Percentiles rank a stretch among this genome's conserved stretches.
phyloP scores from a whole-genome alignment of 768 basidiomycete genomes.

The Lactifluus volemus region DNA sequence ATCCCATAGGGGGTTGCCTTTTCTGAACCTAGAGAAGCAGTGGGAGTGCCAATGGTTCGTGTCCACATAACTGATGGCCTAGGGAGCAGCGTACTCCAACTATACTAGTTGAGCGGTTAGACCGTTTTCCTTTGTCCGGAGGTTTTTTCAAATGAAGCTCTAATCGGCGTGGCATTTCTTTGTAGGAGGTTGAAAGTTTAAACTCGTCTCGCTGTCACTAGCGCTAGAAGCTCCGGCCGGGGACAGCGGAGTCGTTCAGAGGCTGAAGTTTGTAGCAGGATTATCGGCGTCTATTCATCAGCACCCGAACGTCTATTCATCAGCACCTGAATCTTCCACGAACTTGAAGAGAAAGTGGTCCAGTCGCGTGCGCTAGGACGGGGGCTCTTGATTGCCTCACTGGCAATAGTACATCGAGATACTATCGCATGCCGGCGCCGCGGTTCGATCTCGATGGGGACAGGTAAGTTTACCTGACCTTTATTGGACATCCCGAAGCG shows the following conservation, averaged over 20 bases:
- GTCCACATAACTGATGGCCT: background rate
- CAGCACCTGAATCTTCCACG: background rate
- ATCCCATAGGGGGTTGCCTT: background rate
- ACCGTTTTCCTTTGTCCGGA: background rate
- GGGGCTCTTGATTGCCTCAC: too few species aligned
- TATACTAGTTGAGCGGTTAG: background rate
- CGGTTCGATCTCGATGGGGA: too few species aligned
- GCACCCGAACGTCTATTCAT: background rate
- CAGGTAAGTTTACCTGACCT: too few species aligned
- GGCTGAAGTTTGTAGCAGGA: background rate
- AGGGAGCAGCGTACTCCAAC: background rate
- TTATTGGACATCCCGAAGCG: too few species aligned
- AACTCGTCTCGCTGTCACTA: background rate
- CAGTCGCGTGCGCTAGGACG: too few species aligned
- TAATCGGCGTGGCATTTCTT: background rate
- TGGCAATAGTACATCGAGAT: too few species aligned
- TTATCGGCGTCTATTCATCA: background rate
- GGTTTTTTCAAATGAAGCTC: background rate
- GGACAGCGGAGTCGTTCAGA: background rate
- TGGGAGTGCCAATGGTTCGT: background rate
- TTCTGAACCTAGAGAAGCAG: background rate
- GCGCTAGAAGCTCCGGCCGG: background rate
- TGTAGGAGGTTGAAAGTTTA: background rate
- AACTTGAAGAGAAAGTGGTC: background rate
- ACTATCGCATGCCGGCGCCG: too few species aligned